A percentile compares a stretch with the other conserved stretches of the same genome.
Evolutionary conservation across 2,329 filamentous ascomycete species (phyloP).

Genomic region (Verticillium zaregamsianum): DNA sequence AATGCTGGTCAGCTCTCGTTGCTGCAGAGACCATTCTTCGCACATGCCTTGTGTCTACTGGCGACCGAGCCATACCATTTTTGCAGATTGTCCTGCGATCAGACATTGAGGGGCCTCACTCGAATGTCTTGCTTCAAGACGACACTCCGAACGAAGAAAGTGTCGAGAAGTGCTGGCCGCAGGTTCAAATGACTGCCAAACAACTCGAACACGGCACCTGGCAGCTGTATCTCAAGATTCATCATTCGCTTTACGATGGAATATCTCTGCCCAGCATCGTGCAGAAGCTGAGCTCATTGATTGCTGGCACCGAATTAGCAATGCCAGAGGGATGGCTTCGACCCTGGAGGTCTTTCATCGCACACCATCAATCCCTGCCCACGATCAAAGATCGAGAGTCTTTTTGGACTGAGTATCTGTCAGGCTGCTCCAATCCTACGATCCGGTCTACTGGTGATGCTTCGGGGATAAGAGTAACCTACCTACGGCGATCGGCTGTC

Average conservation of each 20-base stretch:
- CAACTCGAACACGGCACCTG: conserved; percentile 15
- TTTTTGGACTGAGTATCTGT: conserved; percentile 41
- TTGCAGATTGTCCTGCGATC: conserved; percentile 57
- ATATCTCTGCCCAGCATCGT: conserved; percentile 68
- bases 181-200: conserved; percentile 7
- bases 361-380: conserved; percentile 4
- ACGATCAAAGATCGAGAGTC: conserved; percentile 14
- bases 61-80: conserved; percentile 43
- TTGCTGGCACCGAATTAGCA: conserved; percentile 1
- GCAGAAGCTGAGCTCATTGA: conserved; percentile 25
- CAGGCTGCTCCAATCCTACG: conserved; percentile 3
- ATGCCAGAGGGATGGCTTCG: not conserved
- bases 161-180: not conserved
- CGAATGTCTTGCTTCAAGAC: conserved; percentile 14
- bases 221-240: conserved; percentile 56
- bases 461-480: conserved; percentile 10
- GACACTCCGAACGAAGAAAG: not conserved
- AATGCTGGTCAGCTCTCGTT: conserved; percentile 60
- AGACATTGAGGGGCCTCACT: conserved; percentile 14
- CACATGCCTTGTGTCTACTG: conserved; percentile 58
- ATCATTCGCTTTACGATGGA: conserved; percentile 87
- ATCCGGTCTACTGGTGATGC: not conserved
- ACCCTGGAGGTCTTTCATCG: conserved; percentile 22
- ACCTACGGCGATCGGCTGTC: conserved; percentile 46
- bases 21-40: conserved; percentile 59